These are phyloP conservation scores for Tylopilus felleus DNA, from an alignment of 768 basidiomycete genomes.

Conservation along the genomic window DNA sequence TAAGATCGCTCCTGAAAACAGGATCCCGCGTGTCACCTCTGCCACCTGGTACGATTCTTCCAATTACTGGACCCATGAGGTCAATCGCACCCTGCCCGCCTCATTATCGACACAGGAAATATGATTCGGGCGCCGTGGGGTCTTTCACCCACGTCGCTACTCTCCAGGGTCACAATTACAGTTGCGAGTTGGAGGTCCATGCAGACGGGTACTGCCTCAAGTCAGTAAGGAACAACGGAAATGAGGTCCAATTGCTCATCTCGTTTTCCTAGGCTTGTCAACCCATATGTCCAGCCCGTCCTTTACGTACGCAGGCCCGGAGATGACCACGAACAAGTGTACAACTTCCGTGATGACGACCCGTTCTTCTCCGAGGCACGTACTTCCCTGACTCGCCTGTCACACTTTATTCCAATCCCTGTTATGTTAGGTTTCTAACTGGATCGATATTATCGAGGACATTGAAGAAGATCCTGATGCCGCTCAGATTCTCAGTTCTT, in stretches of 20 bases:
- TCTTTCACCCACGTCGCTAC: slow-evolving; percentile 87
- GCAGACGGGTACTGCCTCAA: slow-evolving; percentile 90
- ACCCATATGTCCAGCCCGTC: slow-evolving; percentile 91
- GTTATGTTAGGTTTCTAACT: slow-evolving; percentile 58
- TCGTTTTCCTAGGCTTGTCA: slow-evolving; percentile 59
- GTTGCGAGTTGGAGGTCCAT: slow-evolving; percentile 91
- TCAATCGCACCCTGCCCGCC: slow-evolving; percentile 12
- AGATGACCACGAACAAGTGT: slow-evolving; percentile 68
- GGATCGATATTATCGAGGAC: slow-evolving; percentile 86
- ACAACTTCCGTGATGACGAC: slow-evolving; percentile 77
- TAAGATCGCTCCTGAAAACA: slow-evolving; percentile 79
- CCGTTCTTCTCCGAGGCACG: slow-evolving; percentile 88
- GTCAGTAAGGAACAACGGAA: slow-evolving; percentile 37
- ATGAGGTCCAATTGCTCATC: slow-evolving; percentile 6
- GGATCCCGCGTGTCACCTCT: slow-evolving; percentile 90
- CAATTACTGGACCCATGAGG: slow-evolving; percentile 19
- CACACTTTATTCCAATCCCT: not conserved
- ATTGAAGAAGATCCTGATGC: slow-evolving; percentile 84
- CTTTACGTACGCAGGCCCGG: slow-evolving; percentile 85
- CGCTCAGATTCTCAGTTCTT: slow-evolving; percentile 75
- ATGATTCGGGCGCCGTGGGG: slow-evolving; percentile 91
- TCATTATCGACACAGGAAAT: slow-evolving; percentile 63
- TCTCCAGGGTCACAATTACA: slow-evolving; percentile 90
- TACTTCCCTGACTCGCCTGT: not conserved
- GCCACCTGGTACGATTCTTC: slow-evolving; percentile 70